Base-by-base conservation (phyloP, 371 early-diverging fungal genomes). In the Mortierella sp. region DNA sequence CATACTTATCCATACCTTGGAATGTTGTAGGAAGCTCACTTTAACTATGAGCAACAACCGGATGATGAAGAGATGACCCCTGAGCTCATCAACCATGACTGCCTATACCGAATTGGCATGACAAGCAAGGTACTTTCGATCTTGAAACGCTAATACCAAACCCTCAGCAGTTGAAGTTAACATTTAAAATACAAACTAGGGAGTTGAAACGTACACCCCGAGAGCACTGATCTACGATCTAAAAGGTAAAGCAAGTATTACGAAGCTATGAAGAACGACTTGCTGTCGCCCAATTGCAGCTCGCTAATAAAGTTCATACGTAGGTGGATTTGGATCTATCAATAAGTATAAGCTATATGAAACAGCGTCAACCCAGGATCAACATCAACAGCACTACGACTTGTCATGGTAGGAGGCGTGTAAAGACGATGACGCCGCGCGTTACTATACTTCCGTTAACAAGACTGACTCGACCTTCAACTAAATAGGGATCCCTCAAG, bases 201-300 rank as follows among this genome's bases (percentile, higher is more conserved):
- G 93, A 4, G 77, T 84, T 1, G 86, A 88, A 43, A 93, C 93
- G 1, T 96, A 90, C 75, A 91, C 92, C 19, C 97, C 97, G 19
- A 86, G 97, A 33, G 86, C 91, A 1, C 65, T 97, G 64, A 85
- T 94, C 24, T 94, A 91, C 67, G 96, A 97, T 69, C 71, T 93
- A 52, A 92, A 93, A 83, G 94, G 91, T 76, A 84, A 61, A 28
- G 28, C 15, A 24, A 55, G 10, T 28, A 24, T 28, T 15, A 15
- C 4, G 28, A 6, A 43, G 45, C 43, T 15, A 10, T 43, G 43
- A 43, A 48, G 21, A 48, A 19, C 3, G 4, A 15, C 16, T 7
- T 19, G 16, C 48, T 16, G 8, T 16, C 5, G 19, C 19, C 5
- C 48, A 19, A 48, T 48, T 19, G 15, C 10, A 0, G 15, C 0